Evolutionary conservation across 2,329 filamentous ascomycete genomes (phyloP), one percentile per base, ranked within the genome.

Genomic region (Hawksworthiomyces lignivorus): DNA sequence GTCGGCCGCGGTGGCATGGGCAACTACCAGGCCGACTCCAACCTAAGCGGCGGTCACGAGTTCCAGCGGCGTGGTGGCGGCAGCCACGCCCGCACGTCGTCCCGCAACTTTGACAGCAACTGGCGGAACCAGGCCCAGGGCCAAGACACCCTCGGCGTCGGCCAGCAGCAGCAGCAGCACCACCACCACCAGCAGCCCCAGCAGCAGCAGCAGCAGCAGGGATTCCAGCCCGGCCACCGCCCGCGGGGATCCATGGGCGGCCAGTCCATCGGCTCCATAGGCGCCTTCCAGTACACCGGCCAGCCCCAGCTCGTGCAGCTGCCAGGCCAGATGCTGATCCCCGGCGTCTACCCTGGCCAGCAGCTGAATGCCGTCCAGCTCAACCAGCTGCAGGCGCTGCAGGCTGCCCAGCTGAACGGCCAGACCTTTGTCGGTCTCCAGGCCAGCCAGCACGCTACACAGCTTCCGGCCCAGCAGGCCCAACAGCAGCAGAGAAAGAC

Each of bases 81-180:
- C 31, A 83, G 87, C 43, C 92, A 98, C 60, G 82, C 77, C 49
- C 80, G 92, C 48, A 83, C 82, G 24, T 78, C 78, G 10, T 98
- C 92, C 19, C 81, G 92, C 49, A 98, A 97, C 65, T 97, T 97
- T 57, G 92, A 98, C 53, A 82, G 89, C 55, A 98, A 98, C 65
- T 98, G 92, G 92, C 85, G 92, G 55, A 94, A 88, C 56, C 71
- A 75, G 50, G 72, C 73, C 55, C 82, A 87, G 63, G 78, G 80
- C 50, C 84, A 87, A 59, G 82, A 83, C 41, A 36, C 29, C 14
- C 28, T 67, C 69, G 54, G 39, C 60, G 7, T 14, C 6, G 27
- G 27, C 27, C 41, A 59, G 56, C 39, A 35, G 11, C 29, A 39
- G 6, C 29, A 34, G n/a, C 41, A 59, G 55, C 39, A 58, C 72